A percentile compares a stretch with the other conserved stretches of the same genome.
phyloP scores from a whole-genome alignment of 768 basidiomycete genomes.

The Tephrocybe sp. region DNA sequence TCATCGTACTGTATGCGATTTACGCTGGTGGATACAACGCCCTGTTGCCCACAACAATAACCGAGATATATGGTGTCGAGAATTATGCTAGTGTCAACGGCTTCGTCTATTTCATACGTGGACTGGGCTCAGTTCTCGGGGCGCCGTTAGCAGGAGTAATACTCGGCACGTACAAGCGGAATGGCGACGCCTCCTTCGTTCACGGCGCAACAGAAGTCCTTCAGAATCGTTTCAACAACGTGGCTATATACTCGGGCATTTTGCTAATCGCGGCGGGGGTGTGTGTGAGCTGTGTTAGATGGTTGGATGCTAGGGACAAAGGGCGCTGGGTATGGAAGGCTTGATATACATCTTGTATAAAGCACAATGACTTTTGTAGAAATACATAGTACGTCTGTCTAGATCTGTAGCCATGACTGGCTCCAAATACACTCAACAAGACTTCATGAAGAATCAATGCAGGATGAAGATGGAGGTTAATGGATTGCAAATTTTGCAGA shows the following conservation, averaged over 20 bases:
- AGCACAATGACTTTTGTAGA: no score
- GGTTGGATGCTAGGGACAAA: slow-evolving; percentile 39
- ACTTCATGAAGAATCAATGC: no score
- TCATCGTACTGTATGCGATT: slow-evolving; percentile 39
- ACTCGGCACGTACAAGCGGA: slow-evolving; percentile 29
- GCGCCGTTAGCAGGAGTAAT: slow-evolving; percentile 42
- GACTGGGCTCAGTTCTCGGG: slow-evolving; percentile 37
- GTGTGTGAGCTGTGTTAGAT: slow-evolving; percentile 40
- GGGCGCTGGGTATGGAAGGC: slow-evolving; percentile 40
- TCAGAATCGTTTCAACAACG: slow-evolving; percentile 31
- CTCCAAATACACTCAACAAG: no score
- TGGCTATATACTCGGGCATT: slow-evolving; percentile 35
- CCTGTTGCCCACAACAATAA: slow-evolving; percentile 40
- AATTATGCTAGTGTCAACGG: slow-evolving; percentile 42
- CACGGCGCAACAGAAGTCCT: slow-evolving; percentile 10
- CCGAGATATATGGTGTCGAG: slow-evolving; percentile 41
- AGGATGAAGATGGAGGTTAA: no score
- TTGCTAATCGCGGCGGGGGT: slow-evolving; percentile 33
- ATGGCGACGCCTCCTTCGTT: slow-evolving; percentile 10
- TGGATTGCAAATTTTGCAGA: no score
- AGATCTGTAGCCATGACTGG: no score
- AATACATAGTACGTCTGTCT: no score
- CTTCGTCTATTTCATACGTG: slow-evolving; percentile 40
- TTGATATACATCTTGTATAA: no score
- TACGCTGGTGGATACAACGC: slow-evolving; percentile 45